These are phyloP conservation scores for Phytophthora fragariae DNA, from an alignment of 352 stramenopile genomes.

Conservation along the genomic window DNA sequence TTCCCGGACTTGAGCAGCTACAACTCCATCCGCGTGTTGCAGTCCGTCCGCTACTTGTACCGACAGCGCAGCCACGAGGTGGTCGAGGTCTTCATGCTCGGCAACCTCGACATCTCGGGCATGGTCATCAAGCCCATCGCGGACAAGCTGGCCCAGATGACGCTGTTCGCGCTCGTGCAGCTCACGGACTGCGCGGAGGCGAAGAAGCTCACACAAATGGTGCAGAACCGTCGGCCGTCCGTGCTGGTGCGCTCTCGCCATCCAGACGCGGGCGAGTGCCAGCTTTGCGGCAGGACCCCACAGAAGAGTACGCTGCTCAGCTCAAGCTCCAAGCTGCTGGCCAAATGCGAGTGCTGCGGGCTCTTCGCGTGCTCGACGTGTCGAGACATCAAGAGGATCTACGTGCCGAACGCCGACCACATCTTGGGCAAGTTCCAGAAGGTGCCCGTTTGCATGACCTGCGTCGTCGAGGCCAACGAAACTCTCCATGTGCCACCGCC, in stretches of 20 bases:
- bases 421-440: conserved; percentile 57
- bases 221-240: conserved; percentile 45
- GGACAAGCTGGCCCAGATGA: conserved; percentile 40
- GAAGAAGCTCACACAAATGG: conserved; percentile 58
- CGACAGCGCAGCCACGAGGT: conserved; percentile 52
- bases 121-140: conserved; percentile 49
- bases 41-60: conserved; percentile 55
- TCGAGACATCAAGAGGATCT: conserved; percentile 54
- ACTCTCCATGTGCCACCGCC: conserved; percentile 11
- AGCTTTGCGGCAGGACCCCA: conserved; percentile 49
- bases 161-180: conserved; percentile 50
- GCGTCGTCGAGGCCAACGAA: conserved; percentile 52
- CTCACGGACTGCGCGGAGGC: conserved; percentile 58
- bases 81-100: conserved; percentile 65
- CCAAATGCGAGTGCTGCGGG: conserved; percentile 56
- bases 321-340: conserved; percentile 45
- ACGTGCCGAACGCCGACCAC: conserved; percentile 44
- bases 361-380: conserved; percentile 61
- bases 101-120: conserved; percentile 44
- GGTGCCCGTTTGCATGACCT: conserved; percentile 49
- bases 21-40: conserved; percentile 57
- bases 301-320: conserved; percentile 48
- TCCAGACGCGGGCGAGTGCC: conserved; percentile 35
- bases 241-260: conserved; percentile 42
- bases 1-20: conserved; percentile 51